phyloP scores from a whole-genome alignment of 164 flowering plant species.

The Vitis labrusca region DNA sequence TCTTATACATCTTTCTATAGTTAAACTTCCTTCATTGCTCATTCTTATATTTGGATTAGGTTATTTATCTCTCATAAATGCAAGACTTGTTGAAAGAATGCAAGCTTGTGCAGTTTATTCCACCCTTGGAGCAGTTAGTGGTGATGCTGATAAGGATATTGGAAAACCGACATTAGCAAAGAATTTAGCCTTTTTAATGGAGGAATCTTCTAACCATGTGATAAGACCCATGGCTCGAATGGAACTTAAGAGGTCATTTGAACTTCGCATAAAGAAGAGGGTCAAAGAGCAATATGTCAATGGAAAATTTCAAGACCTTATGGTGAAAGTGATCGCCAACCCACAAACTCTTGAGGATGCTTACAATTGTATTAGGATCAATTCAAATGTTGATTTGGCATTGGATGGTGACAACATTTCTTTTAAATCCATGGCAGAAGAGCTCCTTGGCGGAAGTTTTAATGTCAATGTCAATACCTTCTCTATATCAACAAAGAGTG shows the following conservation, averaged over 20 bases:
- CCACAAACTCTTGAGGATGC: conserved; percentile 76
- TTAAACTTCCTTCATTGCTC: too few relatives aligned
- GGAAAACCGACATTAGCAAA: conserved; percentile 45
- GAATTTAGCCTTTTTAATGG: conserved; percentile 67
- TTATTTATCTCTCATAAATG: conserved; percentile 14
- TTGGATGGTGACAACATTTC: conserved; percentile 31
- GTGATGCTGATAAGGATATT: conserved; percentile 10
- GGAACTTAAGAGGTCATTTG: conserved; percentile 65
- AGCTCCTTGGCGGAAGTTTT: conserved; percentile 55
- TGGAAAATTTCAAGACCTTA: conserved; percentile 70
- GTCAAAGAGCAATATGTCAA: conserved; percentile 67
- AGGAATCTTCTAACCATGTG: conserved; percentile 44
- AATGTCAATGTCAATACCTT: conserved; percentile 60
- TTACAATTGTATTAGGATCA: conserved; percentile 59
- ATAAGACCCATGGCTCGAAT: conserved; percentile 40
- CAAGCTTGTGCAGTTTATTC: conserved; percentile 19
- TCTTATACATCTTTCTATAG: too few relatives aligned
- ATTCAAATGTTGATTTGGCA: conserved; percentile 57
- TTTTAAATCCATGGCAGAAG: conserved; percentile 61
- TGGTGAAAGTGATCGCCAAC: conserved; percentile 71
- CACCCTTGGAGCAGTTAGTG: conserved; percentile 10
- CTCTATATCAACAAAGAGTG: conserved; percentile 50
- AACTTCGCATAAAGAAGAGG: conserved; percentile 75
- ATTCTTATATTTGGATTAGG: not conserved
- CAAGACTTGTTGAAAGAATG: conserved; percentile 8